Base-by-base conservation (phyloP, 345 rosid species). In the Populus ilicifolia region DNA sequence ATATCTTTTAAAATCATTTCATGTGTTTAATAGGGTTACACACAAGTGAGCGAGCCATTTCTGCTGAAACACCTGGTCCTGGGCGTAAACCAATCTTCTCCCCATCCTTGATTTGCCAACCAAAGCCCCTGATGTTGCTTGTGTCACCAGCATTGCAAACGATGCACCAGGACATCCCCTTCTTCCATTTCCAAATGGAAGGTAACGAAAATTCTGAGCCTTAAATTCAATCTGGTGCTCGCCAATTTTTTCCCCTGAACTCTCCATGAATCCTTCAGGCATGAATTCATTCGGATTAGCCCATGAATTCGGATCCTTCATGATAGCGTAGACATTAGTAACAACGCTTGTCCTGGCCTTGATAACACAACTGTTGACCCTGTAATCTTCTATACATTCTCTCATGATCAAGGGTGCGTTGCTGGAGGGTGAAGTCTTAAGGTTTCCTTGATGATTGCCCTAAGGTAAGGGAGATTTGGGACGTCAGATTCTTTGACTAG, bases 141-240 rank as follows among this genome's bases (percentile, higher is more conserved):
- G 88, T 79, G 87, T 73, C 69, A 87, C 86, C 61, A 83, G 6
- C 88, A 89, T 88, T 13, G 93, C 93, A 1, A 88, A 85, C 11
- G 89, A 80, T 12, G 89, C 89, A 50, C 90, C 89, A 1, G 88
- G 80, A 39, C 91, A 91, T 6, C 89, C 91, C 79, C 89, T 73
- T 35, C 90, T 80, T 7, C 92, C 90, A 33, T 91, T 89, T 6
- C 92, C 94, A 6, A 86, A 89, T 3, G 90, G 89, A 43, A 90
- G 85, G 69, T 78, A 90, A 9, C 90, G 74, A 70, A 88, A 90
- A 78, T 88, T 87, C 25, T 88, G 91, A 25, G 90, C 92, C 73
- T 89, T 88, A 38, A 71, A 78, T 69, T 88, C 94, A 87, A 89
- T 83, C 72, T 86, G 86, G 69, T 88, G 89, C 77, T 86, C 87